Base-by-base conservation (phyloP, 2,329 filamentous ascomycete species). In the Teratosphaeria nubilosa region DNA sequence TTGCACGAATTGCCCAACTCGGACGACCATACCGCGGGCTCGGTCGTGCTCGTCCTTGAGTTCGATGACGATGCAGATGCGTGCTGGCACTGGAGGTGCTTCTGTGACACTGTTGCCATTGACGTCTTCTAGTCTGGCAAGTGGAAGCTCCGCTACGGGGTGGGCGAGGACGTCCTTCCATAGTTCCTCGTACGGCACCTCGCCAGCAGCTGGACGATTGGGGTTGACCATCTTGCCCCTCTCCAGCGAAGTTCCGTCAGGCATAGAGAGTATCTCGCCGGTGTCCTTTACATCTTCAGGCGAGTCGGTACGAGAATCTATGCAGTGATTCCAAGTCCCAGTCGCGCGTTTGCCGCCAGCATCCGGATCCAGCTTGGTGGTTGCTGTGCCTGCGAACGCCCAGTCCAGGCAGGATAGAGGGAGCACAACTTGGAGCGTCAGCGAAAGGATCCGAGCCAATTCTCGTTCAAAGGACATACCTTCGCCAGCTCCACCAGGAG, bases 331-430 rank as follows among this genome's bases (percentile, higher is more conserved):
- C 80, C 84, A 87, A 0, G 66, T 70, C 0, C 76, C 75, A 56
- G 50, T 25, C 27, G 51, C 27, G 24, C 55, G 20, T 54, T 51
- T 27, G 34, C 50, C 45, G 10, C 65, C 48, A 13, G 53, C 25
- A 24, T 34, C 22, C 4, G 51, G 32, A 20, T 53, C 56, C 20
- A 59, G 59, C 48, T 68, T 68, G 41, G 73, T 77, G 0, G 73
- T 74, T 0, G 82, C 81, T 0, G 71, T 76, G 1, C 85, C 85
- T 0, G 81, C 82, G 63, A 87, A 85, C 3, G 80, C 85, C 86
- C 86, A 88, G 64, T 87, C 84, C 1, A 88, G 74, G 0, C 74
- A 66, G 20, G 69, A 62, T 16, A 66, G 16, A 24, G 65, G 60
- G 1, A 62, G 57, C 22, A 72, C 69, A 30, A 68, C 70, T 55